These are phyloP conservation scores for Sugiyamaella boreocaroliniensis DNA, from an alignment of 805 yeast genomes.

Conservation along the genomic window DNA sequence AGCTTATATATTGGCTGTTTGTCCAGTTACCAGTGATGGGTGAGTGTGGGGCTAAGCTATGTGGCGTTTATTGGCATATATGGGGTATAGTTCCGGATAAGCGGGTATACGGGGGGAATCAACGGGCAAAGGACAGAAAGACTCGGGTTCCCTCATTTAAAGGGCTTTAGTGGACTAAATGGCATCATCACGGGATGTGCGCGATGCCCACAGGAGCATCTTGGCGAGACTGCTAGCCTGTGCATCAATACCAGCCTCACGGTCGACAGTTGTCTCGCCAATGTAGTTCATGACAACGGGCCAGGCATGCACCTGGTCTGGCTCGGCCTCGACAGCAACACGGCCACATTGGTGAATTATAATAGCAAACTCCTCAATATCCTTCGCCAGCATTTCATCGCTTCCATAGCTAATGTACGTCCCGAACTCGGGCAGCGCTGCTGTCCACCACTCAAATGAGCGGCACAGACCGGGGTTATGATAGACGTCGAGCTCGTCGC, in stretches of 20 bases:
- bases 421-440: conserved; percentile 39
- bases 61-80: too few relatives aligned
- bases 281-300: conserved; percentile 38
- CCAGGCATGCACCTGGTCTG: conserved; percentile 42
- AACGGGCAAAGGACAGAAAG: too few relatives aligned
- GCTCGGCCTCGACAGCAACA: conserved; percentile 31
- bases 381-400: conserved; percentile 36
- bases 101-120: too few relatives aligned
- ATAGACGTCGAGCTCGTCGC: conserved; percentile 22
- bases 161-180: too few relatives aligned
- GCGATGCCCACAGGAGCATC: conserved; percentile 36
- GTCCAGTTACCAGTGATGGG: too few relatives aligned
- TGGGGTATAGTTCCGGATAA: too few relatives aligned
- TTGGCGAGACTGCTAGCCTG: conserved; percentile 38
- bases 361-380: conserved; percentile 32
- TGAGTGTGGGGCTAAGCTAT: too few relatives aligned
- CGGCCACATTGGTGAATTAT: conserved; percentile 26
- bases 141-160: too few relatives aligned
- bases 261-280: conserved; percentile 39
- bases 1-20: too few relatives aligned
- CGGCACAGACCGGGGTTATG: conserved; percentile 31
- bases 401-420: conserved; percentile 39
- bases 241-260: conserved; percentile 38
- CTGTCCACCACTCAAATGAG: conserved; percentile 35
- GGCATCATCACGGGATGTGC: neutral